phyloP scores from a whole-genome alignment of 2,329 filamentous ascomycete genomes.

The Pezicula neosporulosa region DNA sequence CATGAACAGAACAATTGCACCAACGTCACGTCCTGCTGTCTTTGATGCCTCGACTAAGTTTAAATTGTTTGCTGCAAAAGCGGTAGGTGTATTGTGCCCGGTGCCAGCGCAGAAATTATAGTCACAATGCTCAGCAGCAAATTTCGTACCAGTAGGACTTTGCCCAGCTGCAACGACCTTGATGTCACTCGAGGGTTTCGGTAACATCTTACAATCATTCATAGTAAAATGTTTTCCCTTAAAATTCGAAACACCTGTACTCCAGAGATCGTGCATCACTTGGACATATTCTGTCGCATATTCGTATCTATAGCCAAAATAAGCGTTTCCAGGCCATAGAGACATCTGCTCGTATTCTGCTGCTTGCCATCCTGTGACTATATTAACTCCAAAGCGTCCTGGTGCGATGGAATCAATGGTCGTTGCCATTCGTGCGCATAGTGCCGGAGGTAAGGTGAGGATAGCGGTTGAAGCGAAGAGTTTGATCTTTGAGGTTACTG shows the following conservation, averaged over 20 bases:
- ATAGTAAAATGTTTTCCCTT: constrained; percentile 27
- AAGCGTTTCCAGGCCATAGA: constrained; percentile 23
- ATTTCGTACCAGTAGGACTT: constrained; percentile 23
- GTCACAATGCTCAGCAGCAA: constrained; percentile 22
- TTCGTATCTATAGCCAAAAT: constrained; percentile 26
- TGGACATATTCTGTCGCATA: constrained; percentile 27
- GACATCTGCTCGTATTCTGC: constrained; percentile 28
- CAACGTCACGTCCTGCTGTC: constrained; percentile 22
- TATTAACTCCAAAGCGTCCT: constrained; percentile 27
- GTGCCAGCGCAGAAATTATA: constrained; percentile 25
- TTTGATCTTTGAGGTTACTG: constrained; percentile 25
- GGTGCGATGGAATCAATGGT: constrained; percentile 26
- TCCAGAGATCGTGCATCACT: constrained; percentile 28
- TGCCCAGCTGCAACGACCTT: constrained; percentile 27
- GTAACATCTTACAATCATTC: constrained; percentile 27
- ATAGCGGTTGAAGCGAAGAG: constrained; percentile 24
- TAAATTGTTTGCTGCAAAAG: constrained; percentile 15
- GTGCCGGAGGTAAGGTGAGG: constrained; percentile 22
- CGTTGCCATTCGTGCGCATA: constrained; percentile 24
- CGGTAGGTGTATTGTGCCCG: constrained; percentile 25
- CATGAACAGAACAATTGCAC: constrained; percentile 26
- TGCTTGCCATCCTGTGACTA: constrained; percentile 27
- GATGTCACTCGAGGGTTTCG: constrained; percentile 6
- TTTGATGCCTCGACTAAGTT: constrained; percentile 22
- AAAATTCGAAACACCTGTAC: constrained; percentile 23